Conservation (phyloP, 2,329 filamentous ascomycete genomes). For the Venturiaceae sp. region DNA sequence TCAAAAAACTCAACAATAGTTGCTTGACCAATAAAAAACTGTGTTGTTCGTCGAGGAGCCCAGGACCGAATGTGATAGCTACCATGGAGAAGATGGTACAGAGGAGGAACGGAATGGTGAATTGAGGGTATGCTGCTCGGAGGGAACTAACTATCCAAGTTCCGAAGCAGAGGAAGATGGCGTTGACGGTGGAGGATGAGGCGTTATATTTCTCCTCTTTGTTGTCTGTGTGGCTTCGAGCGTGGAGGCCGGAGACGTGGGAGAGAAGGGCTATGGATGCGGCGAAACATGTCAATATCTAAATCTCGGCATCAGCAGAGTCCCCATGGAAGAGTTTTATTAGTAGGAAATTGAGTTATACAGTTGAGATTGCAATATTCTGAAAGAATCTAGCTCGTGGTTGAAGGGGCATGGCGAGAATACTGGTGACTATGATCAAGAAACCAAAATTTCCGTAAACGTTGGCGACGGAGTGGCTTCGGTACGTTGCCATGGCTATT, state of each 20-base stretch:
- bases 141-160: neutral
- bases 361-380: neutral
- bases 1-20: neutral
- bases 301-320: neutral
- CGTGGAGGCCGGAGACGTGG: neutral
- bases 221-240: neutral
- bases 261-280: neutral
- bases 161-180: neutral
- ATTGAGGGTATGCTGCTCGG: neutral
- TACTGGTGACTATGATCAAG: neutral
- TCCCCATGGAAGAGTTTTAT: neutral
- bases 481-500: neutral
- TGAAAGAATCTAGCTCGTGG: neutral
- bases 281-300: neutral
- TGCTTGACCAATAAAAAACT: neutral
- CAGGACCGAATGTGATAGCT: neutral
- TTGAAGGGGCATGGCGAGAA: neutral
- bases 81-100: neutral
- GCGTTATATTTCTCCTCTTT: neutral
- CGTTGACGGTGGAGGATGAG: neutral
- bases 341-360: neutral
- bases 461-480: neutral
- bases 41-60: neutral
- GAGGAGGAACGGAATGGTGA: neutral
- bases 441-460: constrained; percentile 1